Evolutionary conservation across 371 early-diverging fungal genomes (phyloP).

Genomic region (Entomophthora muscae): DNA sequence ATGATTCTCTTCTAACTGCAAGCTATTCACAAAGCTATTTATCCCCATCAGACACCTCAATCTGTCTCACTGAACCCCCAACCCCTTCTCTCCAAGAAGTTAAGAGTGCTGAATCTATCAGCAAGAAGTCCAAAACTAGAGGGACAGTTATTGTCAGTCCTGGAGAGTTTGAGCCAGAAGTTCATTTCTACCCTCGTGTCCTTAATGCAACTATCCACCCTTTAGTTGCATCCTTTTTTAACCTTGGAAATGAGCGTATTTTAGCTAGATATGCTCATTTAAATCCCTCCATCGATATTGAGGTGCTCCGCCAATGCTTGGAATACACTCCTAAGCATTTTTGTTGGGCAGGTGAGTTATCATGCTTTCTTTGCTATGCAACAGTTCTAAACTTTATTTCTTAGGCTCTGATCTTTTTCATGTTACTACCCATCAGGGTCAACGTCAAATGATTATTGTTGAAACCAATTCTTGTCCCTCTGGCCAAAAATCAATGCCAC

Average conservation of each 20-base stretch:
- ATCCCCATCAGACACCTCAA: too few species aligned
- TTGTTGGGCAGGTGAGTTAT: constrained; percentile 76
- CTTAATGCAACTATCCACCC: constrained; percentile 80
- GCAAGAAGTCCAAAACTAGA: too few species aligned
- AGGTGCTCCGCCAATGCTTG: constrained; percentile 38
- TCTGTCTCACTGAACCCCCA: too few species aligned
- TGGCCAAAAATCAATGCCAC: constrained; percentile 88
- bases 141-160: too few species aligned
- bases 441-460: constrained; percentile 86
- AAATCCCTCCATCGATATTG: constrained; percentile 62
- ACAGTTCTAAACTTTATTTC: background rate
- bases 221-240: constrained; percentile 67
- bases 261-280: constrained; percentile 76
- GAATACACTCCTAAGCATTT: constrained; percentile 65
- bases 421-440: constrained; percentile 69
- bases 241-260: constrained; percentile 78
- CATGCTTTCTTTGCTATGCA: background rate
- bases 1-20: too few species aligned
- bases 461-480: constrained; percentile 90
- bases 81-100: too few species aligned
- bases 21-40: too few species aligned
- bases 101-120: too few species aligned
- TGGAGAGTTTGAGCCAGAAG: constrained; percentile 73
- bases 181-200: constrained; percentile 83
- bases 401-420: constrained; percentile 77